Evolutionary conservation across 257 asterid species (phyloP), one percentile per base, ranked within the genome.

Genomic region (Cynanchum wilfordii): DNA sequence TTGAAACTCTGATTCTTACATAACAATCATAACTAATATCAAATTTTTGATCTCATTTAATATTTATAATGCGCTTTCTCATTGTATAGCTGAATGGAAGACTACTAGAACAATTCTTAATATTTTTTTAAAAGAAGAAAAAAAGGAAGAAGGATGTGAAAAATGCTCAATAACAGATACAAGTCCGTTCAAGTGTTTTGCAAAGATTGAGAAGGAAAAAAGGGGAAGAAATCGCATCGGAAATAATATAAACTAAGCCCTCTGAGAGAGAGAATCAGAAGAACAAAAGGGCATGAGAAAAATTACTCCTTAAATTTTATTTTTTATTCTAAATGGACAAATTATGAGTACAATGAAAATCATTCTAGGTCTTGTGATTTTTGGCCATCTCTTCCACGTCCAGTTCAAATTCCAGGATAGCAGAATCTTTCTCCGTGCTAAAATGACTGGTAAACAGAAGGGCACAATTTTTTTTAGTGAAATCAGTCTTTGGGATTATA

Each of bases 381-480:
- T 84, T 87, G 16, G 82, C 84, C 96, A 92, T 84, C 79, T 88
- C 96, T 36, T 90, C 95, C 12, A 92, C 88, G 72, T 92, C 98
- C 60, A 90, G 87, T 83, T 92, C 98, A 30, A 90, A 87, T 86
- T 86, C 91, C 42, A 92, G 81, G 76, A 92, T 80, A 20, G 94
- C 80, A 9, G 90, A 80, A 81, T 92, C 98, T 77, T 69, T 56
- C 66, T 15, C 59, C 47, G 79, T 36, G 84, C 98, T 82, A 52
- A 71, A 56, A 7, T 72, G 66, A 73, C 98, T 92, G 90, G 52
- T 55, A 68, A 62, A 62, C 71, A 58, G 72, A 79, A 79, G 57
- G 52, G 27, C 59, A 71, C 52, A 72, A 13, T 12, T 57, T 57
- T 56, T 62, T 57, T 56, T 13, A 45, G 10, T 25, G 19, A 29